Evolutionary conservation across 441 rosid genomes (phyloP), one percentile per base, ranked within the genome.

Genomic region (Metrosideros polymorpha): DNA sequence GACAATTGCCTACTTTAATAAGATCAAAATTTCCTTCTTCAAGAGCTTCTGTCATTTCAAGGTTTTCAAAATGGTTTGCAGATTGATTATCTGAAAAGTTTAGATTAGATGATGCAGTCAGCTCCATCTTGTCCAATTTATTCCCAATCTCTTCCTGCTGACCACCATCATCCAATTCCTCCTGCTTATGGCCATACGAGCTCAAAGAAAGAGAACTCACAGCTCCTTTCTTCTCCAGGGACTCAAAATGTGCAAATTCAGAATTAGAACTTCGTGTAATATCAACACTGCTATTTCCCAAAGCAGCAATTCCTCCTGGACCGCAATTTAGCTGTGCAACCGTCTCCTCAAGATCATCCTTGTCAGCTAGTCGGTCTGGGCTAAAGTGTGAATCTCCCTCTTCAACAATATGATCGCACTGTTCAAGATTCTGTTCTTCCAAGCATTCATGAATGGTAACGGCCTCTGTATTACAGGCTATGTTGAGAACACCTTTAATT

Each of bases 361-460:
- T 9, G 50, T 79, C 61, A 55, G 82, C 56, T 47, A 84, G n/a
- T 35, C 42, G 83, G 43, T 82, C 29, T 39, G 82, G 57, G n/a
- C 63, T 43, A 47, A 27, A 55, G 2, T 82, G 83, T 4, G 29
- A 30, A 76, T 24, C 83, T 84, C 79, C 82, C 66, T 61, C 88
- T 84, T 63, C 25, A 42, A 77, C 54, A 53, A 47, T n/a, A 29
- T 52, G 47, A 35, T 4, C 84, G 82, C 30, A 76, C 77, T 52
- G 85, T 75, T 85, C 88, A 85, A 85, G 71, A 56, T 50, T 47
- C 29, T 83, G 75, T 77, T 84, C 87, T 84, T 71, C 45, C 39
- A 29, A 51, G 57, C 83, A 53, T 56, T 83, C 50, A 19, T 56
- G 84, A n/a, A 84, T 19, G 12, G 29, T 35, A 59, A 55, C 56